A percentile compares a stretch with the other conserved stretches of the same genome.
Evolutionary conservation across 1,139 yeast genomes (phyloP).

Genomic region (Taphrina wiesneri): DNA sequence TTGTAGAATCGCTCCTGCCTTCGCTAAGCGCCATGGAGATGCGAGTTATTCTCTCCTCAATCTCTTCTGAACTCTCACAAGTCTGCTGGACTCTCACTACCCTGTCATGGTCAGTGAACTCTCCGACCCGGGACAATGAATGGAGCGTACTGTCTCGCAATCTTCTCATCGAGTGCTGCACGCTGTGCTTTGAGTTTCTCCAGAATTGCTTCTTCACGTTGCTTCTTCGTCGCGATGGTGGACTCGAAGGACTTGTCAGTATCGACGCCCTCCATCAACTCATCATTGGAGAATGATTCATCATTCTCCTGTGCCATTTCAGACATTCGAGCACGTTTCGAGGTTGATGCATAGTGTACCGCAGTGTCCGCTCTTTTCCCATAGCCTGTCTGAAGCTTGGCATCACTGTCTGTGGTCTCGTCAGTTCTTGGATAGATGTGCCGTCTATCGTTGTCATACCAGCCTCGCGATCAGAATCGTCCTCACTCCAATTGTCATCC

Average conservation of each 20-base stretch:
- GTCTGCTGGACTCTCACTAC: background rate
- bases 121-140: too few species aligned
- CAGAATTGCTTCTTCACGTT: background rate
- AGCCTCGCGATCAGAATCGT: background rate
- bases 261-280: background rate
- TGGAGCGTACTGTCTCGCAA: background rate
- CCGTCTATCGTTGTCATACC: too few species aligned
- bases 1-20: background rate
- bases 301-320: background rate
- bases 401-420: background rate
- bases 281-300: background rate
- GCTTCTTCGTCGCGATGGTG: background rate
- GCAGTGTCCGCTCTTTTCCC: background rate
- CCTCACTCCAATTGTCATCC: background rate
- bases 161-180: conserved; percentile 4
- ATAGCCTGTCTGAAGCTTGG: background rate
- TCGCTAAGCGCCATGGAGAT: background rate
- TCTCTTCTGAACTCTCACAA: background rate
- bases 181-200: background rate
- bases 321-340: background rate
- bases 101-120: background rate
- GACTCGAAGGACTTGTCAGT: background rate
- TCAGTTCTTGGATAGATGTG: too few species aligned
- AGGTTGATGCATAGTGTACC: background rate
- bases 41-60: background rate